Conservation (phyloP, 208 protist genomes). For the Leptomonas pyrrhocoris region DNA sequence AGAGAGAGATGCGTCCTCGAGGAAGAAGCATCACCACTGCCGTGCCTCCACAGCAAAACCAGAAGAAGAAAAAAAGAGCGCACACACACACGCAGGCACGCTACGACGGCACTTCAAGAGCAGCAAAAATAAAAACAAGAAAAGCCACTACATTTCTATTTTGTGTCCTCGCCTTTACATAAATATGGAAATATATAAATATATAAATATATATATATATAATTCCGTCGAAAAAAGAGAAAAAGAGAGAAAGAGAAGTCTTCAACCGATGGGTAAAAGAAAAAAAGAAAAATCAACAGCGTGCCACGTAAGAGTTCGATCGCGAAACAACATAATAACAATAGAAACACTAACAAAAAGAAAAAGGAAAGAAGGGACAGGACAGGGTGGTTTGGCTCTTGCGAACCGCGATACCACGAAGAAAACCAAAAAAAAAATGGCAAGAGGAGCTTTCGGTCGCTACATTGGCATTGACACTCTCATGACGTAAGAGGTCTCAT, state of each 20-base stretch:
- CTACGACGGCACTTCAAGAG: not conserved
- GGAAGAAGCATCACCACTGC: no score
- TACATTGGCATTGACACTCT: no score
- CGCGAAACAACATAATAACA: not conserved
- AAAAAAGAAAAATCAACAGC: constrained; percentile 3
- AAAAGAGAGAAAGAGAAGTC: not conserved
- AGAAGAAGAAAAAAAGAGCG: not conserved
- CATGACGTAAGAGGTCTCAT: no score
- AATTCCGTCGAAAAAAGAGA: not conserved
- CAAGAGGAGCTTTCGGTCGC: no score
- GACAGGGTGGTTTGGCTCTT: not conserved
- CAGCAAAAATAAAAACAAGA: constrained; percentile 3
- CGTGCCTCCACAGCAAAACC: no score
- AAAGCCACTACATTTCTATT: no score
- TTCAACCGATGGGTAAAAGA: no score
- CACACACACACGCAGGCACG: not conserved
- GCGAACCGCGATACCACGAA: no score
- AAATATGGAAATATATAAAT: not conserved
- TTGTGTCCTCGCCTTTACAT: no score
- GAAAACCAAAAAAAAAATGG: no score
- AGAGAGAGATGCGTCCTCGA: no score
- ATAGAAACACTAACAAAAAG: not conserved
- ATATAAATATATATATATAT: not conserved
- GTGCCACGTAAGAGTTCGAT: no score
- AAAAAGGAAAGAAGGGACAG: constrained; percentile 5